These are phyloP conservation scores for Trametes villosa DNA, from an alignment of 768 basidiomycete genomes.

Conservation along the genomic window DNA sequence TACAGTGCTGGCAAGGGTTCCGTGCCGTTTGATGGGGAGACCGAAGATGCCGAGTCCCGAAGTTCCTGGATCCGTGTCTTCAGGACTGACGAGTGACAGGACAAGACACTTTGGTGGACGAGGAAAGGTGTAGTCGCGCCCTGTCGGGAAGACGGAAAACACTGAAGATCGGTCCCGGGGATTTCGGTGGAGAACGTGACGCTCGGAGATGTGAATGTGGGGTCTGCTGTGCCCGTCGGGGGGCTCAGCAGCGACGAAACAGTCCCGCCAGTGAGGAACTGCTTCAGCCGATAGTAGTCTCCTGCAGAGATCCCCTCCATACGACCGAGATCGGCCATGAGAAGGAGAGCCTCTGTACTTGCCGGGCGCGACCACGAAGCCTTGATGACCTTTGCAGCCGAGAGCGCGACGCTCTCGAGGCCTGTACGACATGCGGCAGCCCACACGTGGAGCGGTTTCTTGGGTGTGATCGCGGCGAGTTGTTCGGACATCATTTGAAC, in stretches of 20 bases:
- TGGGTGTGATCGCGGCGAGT: not conserved
- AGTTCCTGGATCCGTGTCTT: not conserved
- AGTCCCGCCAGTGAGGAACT: not conserved
- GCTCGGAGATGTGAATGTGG: not conserved
- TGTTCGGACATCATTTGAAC: slow-evolving; percentile 14
- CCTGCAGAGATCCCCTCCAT: slow-evolving; percentile 15
- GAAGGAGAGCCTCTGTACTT: not conserved
- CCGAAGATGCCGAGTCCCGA: not conserved
- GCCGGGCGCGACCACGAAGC: not conserved
- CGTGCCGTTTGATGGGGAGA: not conserved
- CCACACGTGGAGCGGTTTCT: slow-evolving; percentile 13
- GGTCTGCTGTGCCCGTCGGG: not conserved
- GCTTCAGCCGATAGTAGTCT: slow-evolving; percentile 11
- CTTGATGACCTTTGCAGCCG: slow-evolving; percentile 2
- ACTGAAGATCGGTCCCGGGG: slow-evolving; percentile 46
- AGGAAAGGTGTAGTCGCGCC: slow-evolving; percentile 37
- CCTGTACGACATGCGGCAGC: slow-evolving; percentile 12
- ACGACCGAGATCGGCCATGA: not conserved
- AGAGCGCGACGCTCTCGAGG: slow-evolving; percentile 9
- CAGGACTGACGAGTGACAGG: slow-evolving; percentile 40
- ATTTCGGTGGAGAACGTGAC: not conserved
- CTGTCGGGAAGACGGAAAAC: slow-evolving; percentile 51
- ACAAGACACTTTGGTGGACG: slow-evolving; percentile 38
- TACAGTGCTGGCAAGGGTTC: not conserved
- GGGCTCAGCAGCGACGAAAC: not conserved